Conservation (phyloP, 164 flowering plant genomes). For the Magnolia sinica region DNA sequence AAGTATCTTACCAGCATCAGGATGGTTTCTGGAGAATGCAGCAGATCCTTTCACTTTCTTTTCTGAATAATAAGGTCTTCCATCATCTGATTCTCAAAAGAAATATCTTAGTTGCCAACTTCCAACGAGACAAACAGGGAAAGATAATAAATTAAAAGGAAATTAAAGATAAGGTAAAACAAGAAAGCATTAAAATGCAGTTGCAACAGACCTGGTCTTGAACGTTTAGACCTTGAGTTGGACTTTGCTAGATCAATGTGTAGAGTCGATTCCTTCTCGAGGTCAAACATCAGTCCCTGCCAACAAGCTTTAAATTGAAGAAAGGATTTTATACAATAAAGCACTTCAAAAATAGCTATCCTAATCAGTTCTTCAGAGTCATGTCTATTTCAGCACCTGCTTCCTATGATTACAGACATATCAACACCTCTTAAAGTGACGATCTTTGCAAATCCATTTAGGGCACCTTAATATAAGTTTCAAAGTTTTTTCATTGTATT, state of each 20-base stretch:
- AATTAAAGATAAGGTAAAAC: not conserved
- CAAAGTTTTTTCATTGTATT: too few relatives aligned
- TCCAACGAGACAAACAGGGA: not conserved
- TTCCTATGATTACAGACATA: not conserved
- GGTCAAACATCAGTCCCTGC: constrained; percentile 94
- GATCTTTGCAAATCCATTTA: too few relatives aligned
- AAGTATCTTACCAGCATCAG: constrained; percentile 61
- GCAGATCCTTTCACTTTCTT: constrained; percentile 60
- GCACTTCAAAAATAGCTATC: not conserved
- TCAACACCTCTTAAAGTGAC: too few relatives aligned
- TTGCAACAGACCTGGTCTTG: constrained; percentile 56
- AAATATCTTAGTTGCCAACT: constrained; percentile 2
- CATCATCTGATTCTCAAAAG: constrained; percentile 51
- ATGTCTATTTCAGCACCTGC: not conserved
- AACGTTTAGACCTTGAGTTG: constrained; percentile 82
- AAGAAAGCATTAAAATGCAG: constrained; percentile 2
- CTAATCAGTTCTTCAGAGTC: not conserved
- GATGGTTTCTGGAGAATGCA: constrained; percentile 31
- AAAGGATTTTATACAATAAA: not conserved
- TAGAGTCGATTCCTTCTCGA: constrained; percentile 74
- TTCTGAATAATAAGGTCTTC: constrained; percentile 42
- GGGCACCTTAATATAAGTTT: too few relatives aligned
- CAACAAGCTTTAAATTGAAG: constrained; percentile 1
- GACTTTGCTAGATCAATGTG: constrained; percentile 86
- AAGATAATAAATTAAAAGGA: not conserved